Conservation (phyloP, 2,329 filamentous ascomycete genomes). For the Nemania bipapillata region DNA sequence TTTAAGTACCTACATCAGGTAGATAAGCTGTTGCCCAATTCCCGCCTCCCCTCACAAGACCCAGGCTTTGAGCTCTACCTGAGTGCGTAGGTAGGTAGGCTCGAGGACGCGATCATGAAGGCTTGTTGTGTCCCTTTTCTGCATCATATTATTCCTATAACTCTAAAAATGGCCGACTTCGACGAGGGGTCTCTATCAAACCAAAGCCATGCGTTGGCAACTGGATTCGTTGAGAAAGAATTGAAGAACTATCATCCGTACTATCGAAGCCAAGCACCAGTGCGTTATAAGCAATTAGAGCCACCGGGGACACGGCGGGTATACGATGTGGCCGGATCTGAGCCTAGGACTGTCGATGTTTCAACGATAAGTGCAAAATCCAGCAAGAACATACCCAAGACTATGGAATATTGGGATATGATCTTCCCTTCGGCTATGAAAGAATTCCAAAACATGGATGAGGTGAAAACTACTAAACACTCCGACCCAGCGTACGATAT, state of each 20-base stretch:
- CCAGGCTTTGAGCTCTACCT: not conserved
- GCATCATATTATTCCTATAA: not conserved
- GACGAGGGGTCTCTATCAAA: not conserved
- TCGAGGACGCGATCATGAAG: not conserved
- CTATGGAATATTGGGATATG: slow-evolving; percentile 10
- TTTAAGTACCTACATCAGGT: not conserved
- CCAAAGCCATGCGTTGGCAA: slow-evolving; percentile 3
- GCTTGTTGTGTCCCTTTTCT: not conserved
- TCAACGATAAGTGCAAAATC: not conserved
- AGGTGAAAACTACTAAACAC: not conserved
- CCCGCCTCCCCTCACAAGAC: not conserved
- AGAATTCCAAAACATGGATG: slow-evolving; percentile 1
- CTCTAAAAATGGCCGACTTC: not conserved
- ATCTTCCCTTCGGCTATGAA: slow-evolving; percentile 12
- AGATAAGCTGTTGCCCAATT: not conserved
- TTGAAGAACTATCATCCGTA: not conserved
- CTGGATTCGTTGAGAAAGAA: slow-evolving; percentile 2
- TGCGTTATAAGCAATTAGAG: too few relatives aligned
- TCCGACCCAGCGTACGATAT: slow-evolving; percentile 6
- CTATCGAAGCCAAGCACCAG: not conserved
- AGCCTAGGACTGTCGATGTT: not conserved
- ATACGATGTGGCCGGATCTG: not conserved
- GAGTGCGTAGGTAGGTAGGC: not conserved
- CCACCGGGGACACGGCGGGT: too few relatives aligned
- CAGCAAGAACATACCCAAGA: not conserved